These are phyloP conservation scores for Panus rudis DNA, from an alignment of 768 basidiomycete genomes.

Conservation along the genomic window DNA sequence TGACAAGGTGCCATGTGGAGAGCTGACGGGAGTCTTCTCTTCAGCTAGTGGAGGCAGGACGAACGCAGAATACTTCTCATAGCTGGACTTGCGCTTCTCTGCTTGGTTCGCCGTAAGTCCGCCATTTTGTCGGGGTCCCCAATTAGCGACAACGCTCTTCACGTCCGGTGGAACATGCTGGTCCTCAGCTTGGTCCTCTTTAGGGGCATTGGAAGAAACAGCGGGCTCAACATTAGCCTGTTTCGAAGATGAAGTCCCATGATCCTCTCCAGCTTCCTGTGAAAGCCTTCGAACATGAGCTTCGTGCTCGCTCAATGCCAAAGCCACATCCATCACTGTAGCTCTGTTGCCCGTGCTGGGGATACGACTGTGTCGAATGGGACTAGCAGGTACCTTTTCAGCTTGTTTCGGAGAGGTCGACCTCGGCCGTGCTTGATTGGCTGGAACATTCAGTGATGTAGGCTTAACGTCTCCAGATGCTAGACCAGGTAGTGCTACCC, in stretches of 20 bases:
- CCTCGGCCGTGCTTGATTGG: too few species aligned
- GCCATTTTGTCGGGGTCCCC: slow-evolving; percentile 11
- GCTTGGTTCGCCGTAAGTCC: slow-evolving; percentile 14
- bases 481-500: too few species aligned
- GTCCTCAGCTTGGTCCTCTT: slow-evolving; percentile 5
- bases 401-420: slow-evolving; percentile 9
- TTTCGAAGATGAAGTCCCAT: neutral
- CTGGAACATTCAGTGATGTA: too few species aligned
- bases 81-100: slow-evolving; percentile 61
- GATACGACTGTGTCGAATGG: slow-evolving; percentile 45
- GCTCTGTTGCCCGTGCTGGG: slow-evolving; percentile 65
- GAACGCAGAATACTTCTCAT: slow-evolving; percentile 58
- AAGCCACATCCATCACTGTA: slow-evolving; percentile 75
- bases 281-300: neutral
- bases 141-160: slow-evolving; percentile 13
- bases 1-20: slow-evolving; percentile 49
- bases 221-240: neutral
- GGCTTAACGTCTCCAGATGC: too few species aligned
- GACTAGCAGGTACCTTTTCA: slow-evolving; percentile 20
- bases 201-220: neutral
- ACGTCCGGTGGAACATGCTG: slow-evolving; percentile 12
- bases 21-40: slow-evolving; percentile 51
- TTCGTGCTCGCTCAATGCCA: slow-evolving; percentile 33
- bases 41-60: slow-evolving; percentile 61
- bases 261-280: neutral